phyloP scores from a whole-genome alignment of 139 green algal species.

The Desmodesmus armatus region DNA sequence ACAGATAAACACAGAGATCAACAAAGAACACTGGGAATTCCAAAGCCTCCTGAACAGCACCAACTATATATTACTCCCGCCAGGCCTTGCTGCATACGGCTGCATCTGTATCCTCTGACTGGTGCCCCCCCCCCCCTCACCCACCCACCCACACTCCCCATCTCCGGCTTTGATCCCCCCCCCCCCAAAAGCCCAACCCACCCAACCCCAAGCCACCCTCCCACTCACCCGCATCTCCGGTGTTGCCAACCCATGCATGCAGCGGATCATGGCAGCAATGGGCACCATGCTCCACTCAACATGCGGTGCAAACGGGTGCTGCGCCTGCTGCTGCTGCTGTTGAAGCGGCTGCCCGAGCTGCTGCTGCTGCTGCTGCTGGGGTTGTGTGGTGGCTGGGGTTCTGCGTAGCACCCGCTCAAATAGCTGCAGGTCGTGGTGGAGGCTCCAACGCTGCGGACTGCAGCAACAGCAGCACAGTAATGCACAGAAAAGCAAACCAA shows the following conservation, averaged over 20 bases:
- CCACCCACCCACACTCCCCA: no score
- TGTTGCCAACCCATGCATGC: constrained; percentile 66
- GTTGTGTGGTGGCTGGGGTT: constrained; percentile 23
- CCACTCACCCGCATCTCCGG: constrained; percentile 43
- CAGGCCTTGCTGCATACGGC: no score
- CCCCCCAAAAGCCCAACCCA: no score
- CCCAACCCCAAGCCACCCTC: no score
- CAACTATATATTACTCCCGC: no score
- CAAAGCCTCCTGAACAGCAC: background rate
- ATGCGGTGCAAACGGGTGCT: constrained; percentile 49
- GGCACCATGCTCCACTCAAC: constrained; percentile 63
- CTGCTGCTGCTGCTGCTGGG: constrained; percentile 20
- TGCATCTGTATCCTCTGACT: no score
- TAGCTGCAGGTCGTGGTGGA: constrained; percentile 83
- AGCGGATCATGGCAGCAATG: constrained; percentile 54
- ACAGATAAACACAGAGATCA: background rate
- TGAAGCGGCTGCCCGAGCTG: background rate
- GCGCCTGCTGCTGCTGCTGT: constrained; percentile 34
- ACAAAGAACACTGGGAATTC: background rate
- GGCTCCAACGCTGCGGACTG: constrained; percentile 62
- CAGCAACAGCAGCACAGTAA: background rate
- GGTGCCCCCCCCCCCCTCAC: no score
- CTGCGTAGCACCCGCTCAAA: constrained; percentile 61
- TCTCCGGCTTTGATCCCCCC: no score
- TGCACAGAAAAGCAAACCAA: background rate